These are phyloP conservation scores for Hyphopichia wangnamkhiaoensis DNA, from an alignment of 1,139 yeast species.

Conservation along the genomic window DNA sequence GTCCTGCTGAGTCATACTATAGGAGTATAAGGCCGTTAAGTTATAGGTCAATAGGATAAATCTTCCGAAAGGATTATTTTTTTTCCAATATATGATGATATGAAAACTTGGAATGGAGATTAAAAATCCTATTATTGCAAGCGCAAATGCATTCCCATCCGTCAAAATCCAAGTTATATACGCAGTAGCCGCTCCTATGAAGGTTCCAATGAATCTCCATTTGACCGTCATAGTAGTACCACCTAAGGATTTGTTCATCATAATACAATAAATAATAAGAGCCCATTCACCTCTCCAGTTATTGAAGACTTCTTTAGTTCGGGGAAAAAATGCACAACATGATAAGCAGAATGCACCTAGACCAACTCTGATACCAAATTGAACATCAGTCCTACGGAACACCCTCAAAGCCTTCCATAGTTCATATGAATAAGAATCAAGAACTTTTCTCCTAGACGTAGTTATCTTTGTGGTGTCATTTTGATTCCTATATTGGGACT, in stretches of 20 bases:
- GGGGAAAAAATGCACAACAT: slow-evolving; percentile 64
- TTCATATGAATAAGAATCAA: slow-evolving; percentile 16
- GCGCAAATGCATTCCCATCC: slow-evolving; percentile 55
- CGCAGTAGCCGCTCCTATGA: slow-evolving; percentile 67
- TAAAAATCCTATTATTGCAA: slow-evolving; percentile 59
- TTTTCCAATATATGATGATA: slow-evolving; percentile 67
- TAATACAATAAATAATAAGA: slow-evolving; percentile 72
- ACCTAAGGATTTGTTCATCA: slow-evolving; percentile 86
- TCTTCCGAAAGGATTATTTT: slow-evolving; percentile 65
- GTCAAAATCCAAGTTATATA: slow-evolving; percentile 57
- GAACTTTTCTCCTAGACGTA: slow-evolving; percentile 4
- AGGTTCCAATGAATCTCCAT: slow-evolving; percentile 76
- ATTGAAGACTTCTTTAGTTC: slow-evolving; percentile 53
- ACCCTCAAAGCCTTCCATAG: slow-evolving; percentile 36
- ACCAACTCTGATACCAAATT: slow-evolving; percentile 79
- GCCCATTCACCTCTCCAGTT: slow-evolving; percentile 88
- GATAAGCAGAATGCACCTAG: slow-evolving; percentile 72
- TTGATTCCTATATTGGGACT: slow-evolving; percentile 30
- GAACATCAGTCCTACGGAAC: slow-evolving; percentile 63
- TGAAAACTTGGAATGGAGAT: slow-evolving; percentile 67
- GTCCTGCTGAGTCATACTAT: slow-evolving; percentile 62
- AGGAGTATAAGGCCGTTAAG: slow-evolving; percentile 75
- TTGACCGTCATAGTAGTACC: slow-evolving; percentile 81
- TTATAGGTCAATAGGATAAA: slow-evolving; percentile 77
- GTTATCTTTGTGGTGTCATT: slow-evolving; percentile 2